Evolutionary conservation across 1,139 yeast genomes (phyloP), one percentile per base, ranked within the genome.

Genomic region (Scheffersomyces parashehatae): DNA sequence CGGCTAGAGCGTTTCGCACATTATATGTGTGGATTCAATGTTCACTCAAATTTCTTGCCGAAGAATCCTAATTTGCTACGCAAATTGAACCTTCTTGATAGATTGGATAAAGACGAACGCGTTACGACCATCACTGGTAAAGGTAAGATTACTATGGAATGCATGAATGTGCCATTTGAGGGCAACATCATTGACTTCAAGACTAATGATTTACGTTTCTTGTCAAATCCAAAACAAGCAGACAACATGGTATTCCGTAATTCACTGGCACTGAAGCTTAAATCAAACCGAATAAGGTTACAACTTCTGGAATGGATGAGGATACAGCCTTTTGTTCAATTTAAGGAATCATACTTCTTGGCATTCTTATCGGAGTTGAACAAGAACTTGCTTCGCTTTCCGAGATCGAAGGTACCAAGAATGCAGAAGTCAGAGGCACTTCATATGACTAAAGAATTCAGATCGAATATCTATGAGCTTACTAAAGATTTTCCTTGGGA

Each of bases 261-360:
- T 41, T 48, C 48, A 35, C 42, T 37, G 44, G 40, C 48, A 31
- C 46, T 46, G 12, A 29, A 49, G 41, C 46, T 48, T 39, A 41
- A 50, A 35, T 41, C 56, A 12, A 46, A 46, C 32, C 12, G 53
- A 36, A 56, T 65, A 2, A 54, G 62, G 35, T 45, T 62, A 4
- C 76, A 71, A 46, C 51, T 71, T n/a, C 51, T 60, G 7, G 70
- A 71, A 45, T 74, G 79, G 79, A 62, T 71, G 58, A 56, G 58
- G 20, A 44, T 73, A 12, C 58, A 62, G 32, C 78, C 78, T 0
- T 70, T 71, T 43, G 51, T 55, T 12, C 65, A 66, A 44, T 64
- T 68, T 41, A 58, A 64, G 32, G 67, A 63, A 37, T 52, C 61
- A 3, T 67, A 49, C 37, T 43, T 44, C 29, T 41, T 43, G 14